Evolutionary conservation across 805 yeast genomes (phyloP).

Genomic region (Sungouiella blattae): DNA sequence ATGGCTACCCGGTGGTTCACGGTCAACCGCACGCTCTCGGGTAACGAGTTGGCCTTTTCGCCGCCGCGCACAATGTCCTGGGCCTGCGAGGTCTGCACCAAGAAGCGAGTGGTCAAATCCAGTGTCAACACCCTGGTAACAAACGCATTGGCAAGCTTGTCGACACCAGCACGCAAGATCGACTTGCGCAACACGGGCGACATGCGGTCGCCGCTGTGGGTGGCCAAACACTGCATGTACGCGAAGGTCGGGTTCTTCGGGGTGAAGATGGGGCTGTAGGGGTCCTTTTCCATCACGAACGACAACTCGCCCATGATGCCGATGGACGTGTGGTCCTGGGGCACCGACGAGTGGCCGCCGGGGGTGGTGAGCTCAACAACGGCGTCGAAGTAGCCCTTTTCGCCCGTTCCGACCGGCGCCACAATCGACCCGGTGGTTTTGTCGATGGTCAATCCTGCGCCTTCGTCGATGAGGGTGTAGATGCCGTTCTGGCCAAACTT

Average conservation of each 20-base stretch:
- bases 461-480: constrained; percentile 18
- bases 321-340: constrained; percentile 28
- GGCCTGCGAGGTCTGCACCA: constrained; percentile 63
- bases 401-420: constrained; percentile 50
- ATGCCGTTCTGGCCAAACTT: constrained; percentile 14
- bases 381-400: constrained; percentile 46
- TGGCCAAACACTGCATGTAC: constrained; percentile 26
- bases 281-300: constrained; percentile 17
- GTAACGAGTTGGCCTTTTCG: constrained; percentile 71
- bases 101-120: constrained; percentile 27
- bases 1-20: constrained; percentile 65
- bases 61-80: constrained; percentile 69
- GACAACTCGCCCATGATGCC: constrained; percentile 24
- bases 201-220: constrained; percentile 13
- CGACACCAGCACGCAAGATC: constrained; percentile 34
- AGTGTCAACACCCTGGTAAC: constrained; percentile 28
- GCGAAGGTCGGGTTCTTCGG: constrained; percentile 23
- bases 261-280: constrained; percentile 19
- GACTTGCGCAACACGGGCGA: constrained; percentile 14
- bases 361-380: constrained; percentile 30
- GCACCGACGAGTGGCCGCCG: constrained; percentile 29
- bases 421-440: constrained; percentile 47
- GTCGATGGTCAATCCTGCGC: constrained; percentile 27
- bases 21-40: constrained; percentile 53
- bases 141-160: constrained; percentile 29